A percentile compares a stretch with the other conserved stretches of the same genome.
phyloP scores from a whole-genome alignment of 2,329 filamentous ascomycete genomes.

The Neurospora sp. region DNA sequence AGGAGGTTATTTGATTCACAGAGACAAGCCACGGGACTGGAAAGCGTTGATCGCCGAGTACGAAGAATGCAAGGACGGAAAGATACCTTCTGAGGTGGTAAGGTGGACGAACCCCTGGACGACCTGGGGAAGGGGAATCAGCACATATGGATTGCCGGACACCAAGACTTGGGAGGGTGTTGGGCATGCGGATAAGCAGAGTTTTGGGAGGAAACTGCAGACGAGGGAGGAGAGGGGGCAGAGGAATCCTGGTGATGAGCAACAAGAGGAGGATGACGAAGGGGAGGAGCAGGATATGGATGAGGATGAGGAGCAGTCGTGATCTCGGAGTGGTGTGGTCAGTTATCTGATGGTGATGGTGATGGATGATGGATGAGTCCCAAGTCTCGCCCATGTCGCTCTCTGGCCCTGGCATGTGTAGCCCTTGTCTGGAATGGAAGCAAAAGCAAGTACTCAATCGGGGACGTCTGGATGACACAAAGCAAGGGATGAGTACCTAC shows the following conservation, averaged over 20 bases:
- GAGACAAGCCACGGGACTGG: conserved; percentile 20
- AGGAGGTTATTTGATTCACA: conserved; percentile 17
- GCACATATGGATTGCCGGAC: conserved; percentile 18
- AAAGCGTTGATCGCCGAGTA: conserved; percentile 10
- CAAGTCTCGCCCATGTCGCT: background rate
- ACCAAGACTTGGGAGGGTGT: conserved; percentile 20
- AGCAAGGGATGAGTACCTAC: background rate
- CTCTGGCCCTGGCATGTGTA: background rate
- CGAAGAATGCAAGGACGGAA: background rate
- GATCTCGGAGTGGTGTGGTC: background rate
- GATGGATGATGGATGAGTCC: background rate
- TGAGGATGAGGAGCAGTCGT: conserved; percentile 7
- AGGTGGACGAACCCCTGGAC: conserved; percentile 19
- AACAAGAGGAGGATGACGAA: background rate
- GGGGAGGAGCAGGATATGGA: background rate
- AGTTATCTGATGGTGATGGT: background rate
- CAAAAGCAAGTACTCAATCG: background rate
- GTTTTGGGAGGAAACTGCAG: conserved; percentile 13
- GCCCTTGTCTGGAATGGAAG: background rate
- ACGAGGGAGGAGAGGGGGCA: conserved; percentile 4
- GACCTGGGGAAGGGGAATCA: conserved; percentile 19
- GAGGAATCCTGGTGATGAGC: background rate
- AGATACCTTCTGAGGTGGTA: conserved; percentile 13
- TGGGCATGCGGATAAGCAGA: conserved; percentile 17
- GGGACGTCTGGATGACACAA: background rate